Evolutionary conservation across 164 flowering plant species (phyloP).

Genomic region (Saururus chinensis): DNA sequence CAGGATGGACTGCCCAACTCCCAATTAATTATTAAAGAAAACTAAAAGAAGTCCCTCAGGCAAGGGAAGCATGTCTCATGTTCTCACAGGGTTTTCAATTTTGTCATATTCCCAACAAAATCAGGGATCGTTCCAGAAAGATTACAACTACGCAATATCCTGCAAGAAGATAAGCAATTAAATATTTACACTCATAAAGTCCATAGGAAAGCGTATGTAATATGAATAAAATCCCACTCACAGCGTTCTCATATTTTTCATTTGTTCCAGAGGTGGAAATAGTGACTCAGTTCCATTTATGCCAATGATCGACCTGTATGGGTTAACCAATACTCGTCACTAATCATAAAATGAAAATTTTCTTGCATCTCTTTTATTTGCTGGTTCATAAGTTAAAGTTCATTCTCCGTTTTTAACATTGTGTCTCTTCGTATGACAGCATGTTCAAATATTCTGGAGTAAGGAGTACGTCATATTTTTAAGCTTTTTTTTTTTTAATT

Average conservation of each 20-base stretch:
- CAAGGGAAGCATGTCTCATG: not conserved
- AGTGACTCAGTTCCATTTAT: slow-evolving; percentile 28
- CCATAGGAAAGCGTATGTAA: not conserved
- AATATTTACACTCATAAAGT: not conserved
- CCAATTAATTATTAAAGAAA: not conserved
- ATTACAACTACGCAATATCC: not conserved
- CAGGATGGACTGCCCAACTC: not conserved
- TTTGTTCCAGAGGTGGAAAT: slow-evolving; percentile 38
- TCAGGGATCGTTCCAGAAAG: not conserved
- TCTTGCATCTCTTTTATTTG: no score
- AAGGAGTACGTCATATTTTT: no score
- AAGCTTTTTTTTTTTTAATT: no score
- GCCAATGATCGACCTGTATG: slow-evolving; percentile 66
- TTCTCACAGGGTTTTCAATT: slow-evolving; percentile 35
- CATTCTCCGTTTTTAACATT: no score
- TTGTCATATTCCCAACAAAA: slow-evolving; percentile 29
- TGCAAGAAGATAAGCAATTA: not conserved
- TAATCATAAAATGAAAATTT: no score
- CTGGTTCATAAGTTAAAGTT: no score
- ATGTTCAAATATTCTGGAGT: no score
- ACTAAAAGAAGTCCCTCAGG: not conserved
- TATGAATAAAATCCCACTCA: slow-evolving; percentile 18
- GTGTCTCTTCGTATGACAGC: no score
- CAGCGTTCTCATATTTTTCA: slow-evolving; percentile 31
- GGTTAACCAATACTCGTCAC: not conserved